Evolutionary conservation across 306 rosid genomes (phyloP), one percentile per base, ranked within the genome.

Genomic region (Medicago arabica): DNA sequence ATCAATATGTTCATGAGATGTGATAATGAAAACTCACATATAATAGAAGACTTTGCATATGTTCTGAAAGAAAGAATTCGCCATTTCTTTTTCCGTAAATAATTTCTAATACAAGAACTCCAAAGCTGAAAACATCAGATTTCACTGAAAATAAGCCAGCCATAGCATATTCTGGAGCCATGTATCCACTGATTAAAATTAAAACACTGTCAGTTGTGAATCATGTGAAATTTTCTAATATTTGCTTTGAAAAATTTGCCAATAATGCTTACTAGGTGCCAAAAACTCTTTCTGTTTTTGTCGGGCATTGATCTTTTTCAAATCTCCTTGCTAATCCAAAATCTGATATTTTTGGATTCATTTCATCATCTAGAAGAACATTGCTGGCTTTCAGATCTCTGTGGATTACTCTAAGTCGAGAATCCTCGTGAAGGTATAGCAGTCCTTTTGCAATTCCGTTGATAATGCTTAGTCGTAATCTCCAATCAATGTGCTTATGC

Each of bases 281-380:
- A 9, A 79, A 78, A 41, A 88, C 76, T 69, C 86, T 70, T 69
- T 38, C 78, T 9, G 87, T 85, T 16, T 81, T 81, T 58, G 83
- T 55, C 0, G 64, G 78, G 25, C 12, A 76, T 10, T 87, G 81
- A 15, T 75, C 81, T 7, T 40, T 80, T 59, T 64, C 72, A 72
- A 85, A 81, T 44, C 80, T 67, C 21, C 83, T 81, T 19, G 89
- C 83, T 67, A 83, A 72, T 49, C 87, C 91, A 65, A 88, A 88
- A 61, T 85, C 89, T n/a, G 85, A 83, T 75, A 83, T 88, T 81
- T 88, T 88, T 11, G 86, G 78, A 28, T 55, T 80, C 87, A 85
- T 83, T 12, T 88, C 83, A n/a, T 64, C 40, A 16, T 85, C 86
- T 6, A 88, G 17, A 28, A 88, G 78, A 18, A 87, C 74, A 46